Percentiles rank a stretch among this genome's conserved stretches.
Evolutionary conservation across 805 yeast species (phyloP).

Genomic region (Scheffersomyces lignosus): DNA sequence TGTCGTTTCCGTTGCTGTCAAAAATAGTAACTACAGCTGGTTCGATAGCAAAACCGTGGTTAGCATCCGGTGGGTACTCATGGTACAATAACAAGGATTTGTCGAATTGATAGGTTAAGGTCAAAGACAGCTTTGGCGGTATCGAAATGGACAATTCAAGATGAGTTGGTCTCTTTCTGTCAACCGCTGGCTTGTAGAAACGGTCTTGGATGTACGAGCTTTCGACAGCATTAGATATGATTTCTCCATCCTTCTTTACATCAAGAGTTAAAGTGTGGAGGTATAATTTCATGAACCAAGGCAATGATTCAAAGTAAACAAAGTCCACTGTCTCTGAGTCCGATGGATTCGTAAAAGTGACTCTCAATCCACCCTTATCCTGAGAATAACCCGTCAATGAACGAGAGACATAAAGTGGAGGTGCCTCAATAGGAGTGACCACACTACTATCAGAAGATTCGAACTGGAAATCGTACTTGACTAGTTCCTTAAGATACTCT

Average conservation of each 20-base stretch:
- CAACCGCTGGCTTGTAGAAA: conserved; percentile 74
- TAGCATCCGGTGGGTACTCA: conserved; percentile 99
- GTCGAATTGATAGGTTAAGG: conserved; percentile 77
- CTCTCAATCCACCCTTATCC: conserved; percentile 86
- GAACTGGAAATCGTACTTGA: conserved; percentile 38
- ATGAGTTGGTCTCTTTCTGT: conserved; percentile 79
- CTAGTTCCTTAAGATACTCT: conserved; percentile 17
- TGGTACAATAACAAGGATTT: conserved; percentile 80
- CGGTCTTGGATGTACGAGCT: conserved; percentile 47
- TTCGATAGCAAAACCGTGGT: conserved; percentile 93
- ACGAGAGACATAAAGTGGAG: conserved; percentile 75
- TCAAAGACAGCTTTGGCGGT: conserved; percentile 63
- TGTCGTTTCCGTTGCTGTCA: conserved; percentile 11
- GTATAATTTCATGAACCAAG: conserved; percentile 90
- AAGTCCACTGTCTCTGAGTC: conserved; percentile 44
- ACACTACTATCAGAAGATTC: conserved; percentile 45
- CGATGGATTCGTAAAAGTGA: conserved; percentile 71
- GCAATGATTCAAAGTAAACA: conserved; percentile 75
- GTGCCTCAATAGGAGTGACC: conserved; percentile 40
- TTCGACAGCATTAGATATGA: conserved; percentile 14
- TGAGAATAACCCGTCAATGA: conserved; percentile 91
- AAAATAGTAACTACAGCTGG: conserved; percentile 78
- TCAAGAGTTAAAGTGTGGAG: conserved; percentile 61
- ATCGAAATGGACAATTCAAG: conserved; percentile 65
- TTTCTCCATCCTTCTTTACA: conserved; percentile 17